Percentiles rank a stretch among this genome's conserved stretches.
Evolutionary conservation across 1,284 basidiomycete species (phyloP).

Genomic region (Fomitopsis schrenkii): DNA sequence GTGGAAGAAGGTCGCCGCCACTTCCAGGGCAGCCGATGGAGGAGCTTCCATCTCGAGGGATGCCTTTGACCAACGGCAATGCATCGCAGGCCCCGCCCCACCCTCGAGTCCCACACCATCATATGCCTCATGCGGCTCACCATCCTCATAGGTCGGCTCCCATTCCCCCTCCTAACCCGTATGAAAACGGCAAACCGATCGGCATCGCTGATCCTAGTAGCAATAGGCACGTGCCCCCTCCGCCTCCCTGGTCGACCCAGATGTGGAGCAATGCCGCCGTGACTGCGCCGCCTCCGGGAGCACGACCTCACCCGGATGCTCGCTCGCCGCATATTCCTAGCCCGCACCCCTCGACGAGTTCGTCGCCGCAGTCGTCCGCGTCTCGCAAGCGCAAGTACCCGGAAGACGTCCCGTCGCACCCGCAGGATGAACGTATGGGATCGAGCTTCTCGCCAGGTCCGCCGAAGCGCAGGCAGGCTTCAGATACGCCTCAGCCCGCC

Average conservation of each 20-base stretch:
- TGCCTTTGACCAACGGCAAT: slow-evolving; percentile 24
- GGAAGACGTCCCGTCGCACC: slow-evolving; percentile 30
- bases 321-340: slow-evolving; percentile 14
- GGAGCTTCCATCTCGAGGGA: background rate
- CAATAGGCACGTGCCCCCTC: slow-evolving; percentile 40
- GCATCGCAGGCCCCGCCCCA: slow-evolving; percentile 24
- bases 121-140: slow-evolving; percentile 24
- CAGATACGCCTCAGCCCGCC: slow-evolving; percentile 16
- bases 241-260: slow-evolving; percentile 65
- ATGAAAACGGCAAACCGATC: slow-evolving; percentile 23
- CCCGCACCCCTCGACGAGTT: background rate
- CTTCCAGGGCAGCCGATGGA: slow-evolving; percentile 4
- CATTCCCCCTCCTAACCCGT: slow-evolving; percentile 29
- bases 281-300: slow-evolving; percentile 24
- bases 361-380: slow-evolving; percentile 20
- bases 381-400: slow-evolving; percentile 40
- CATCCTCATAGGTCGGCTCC: slow-evolving; percentile 15
- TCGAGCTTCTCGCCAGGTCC: slow-evolving; percentile 17
- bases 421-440: slow-evolving; percentile 15
- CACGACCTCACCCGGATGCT: slow-evolving; percentile 19
- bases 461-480: slow-evolving; percentile 22
- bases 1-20: slow-evolving; percentile 8
- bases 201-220: slow-evolving; percentile 24
- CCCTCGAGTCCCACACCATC: slow-evolving; percentile 13
- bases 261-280: slow-evolving; percentile 37